phyloP scores from a whole-genome alignment of 345 rosid species.

The Luvunga scandens region DNA sequence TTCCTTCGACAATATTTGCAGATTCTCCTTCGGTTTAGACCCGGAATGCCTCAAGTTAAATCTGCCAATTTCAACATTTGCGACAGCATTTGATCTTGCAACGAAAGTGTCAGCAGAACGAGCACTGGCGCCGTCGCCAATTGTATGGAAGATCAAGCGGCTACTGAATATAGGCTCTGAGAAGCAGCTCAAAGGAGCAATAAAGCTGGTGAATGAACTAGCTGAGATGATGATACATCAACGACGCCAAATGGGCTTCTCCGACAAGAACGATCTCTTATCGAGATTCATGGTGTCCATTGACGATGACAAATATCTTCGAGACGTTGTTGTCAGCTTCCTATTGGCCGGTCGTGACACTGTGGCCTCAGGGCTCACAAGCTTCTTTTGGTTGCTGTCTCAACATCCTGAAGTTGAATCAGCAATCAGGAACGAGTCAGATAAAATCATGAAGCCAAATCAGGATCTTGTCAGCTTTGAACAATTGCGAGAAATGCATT shows the following conservation, averaged over 20 bases:
- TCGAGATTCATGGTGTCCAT: slow-evolving; percentile 63
- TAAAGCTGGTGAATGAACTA: slow-evolving; percentile 40
- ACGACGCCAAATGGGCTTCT: slow-evolving; percentile 35
- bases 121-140: slow-evolving; percentile 38
- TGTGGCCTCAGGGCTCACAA: slow-evolving; percentile 61
- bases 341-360: slow-evolving; percentile 80
- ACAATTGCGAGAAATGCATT: slow-evolving; percentile 51
- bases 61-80: slow-evolving; percentile 46
- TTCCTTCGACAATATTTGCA: slow-evolving; percentile 61
- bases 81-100: slow-evolving; percentile 59
- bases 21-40: slow-evolving; percentile 65
- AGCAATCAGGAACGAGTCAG: slow-evolving; percentile 44
- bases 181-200: slow-evolving; percentile 49
- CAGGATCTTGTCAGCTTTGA: slow-evolving; percentile 28
- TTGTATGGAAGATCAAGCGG: slow-evolving; percentile 56
- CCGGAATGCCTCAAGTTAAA: slow-evolving; percentile 51
- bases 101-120: slow-evolving; percentile 51
- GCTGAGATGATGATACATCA: slow-evolving; percentile 45
- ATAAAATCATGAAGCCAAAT: slow-evolving; percentile 33
- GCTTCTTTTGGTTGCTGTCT: slow-evolving; percentile 59
- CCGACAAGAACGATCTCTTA: slow-evolving; percentile 41
- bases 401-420: slow-evolving; percentile 47
- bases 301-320: slow-evolving; percentile 50
- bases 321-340: slow-evolving; percentile 70
- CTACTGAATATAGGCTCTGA: slow-evolving; percentile 57